These are phyloP conservation scores for Pyrenochaeta sp. DNA, from an alignment of 2,329 filamentous ascomycete species.

Conservation along the genomic window DNA sequence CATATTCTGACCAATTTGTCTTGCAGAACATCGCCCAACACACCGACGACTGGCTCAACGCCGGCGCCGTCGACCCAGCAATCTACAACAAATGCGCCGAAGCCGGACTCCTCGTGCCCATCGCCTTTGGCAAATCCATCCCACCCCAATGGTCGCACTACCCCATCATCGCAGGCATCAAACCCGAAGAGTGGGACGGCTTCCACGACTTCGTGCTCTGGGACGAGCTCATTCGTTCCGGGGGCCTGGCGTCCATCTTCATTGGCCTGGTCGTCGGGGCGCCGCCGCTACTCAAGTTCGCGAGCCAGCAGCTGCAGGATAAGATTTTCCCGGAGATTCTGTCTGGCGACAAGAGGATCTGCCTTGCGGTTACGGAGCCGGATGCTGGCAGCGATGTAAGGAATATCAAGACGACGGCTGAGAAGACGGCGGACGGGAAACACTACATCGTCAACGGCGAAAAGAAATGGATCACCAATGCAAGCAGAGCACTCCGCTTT, in stretches of 20 bases:
- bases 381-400: slow-evolving; percentile 38
- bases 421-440: slow-evolving; percentile 32
- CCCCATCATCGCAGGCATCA: slow-evolving; percentile 61
- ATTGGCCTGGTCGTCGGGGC: slow-evolving; percentile 42
- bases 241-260: slow-evolving; percentile 33
- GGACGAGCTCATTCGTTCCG: slow-evolving; percentile 44
- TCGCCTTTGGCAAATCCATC: slow-evolving; percentile 39
- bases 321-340: slow-evolving; percentile 41
- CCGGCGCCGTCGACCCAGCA: slow-evolving; percentile 30
- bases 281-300: slow-evolving; percentile 34
- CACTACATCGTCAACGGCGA: slow-evolving; percentile 50
- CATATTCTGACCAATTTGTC: no score
- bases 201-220: slow-evolving; percentile 49
- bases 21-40: slow-evolving; percentile 34
- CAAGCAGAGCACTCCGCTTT: no score
- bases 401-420: slow-evolving; percentile 33
- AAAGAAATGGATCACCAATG: slow-evolving; percentile 50
- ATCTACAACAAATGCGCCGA: slow-evolving; percentile 37
- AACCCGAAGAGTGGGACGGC: slow-evolving; percentile 43
- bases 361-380: slow-evolving; percentile 40
- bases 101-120: slow-evolving; percentile 40
- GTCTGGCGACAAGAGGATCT: slow-evolving; percentile 37
- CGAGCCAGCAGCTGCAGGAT: slow-evolving; percentile 23
- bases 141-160: slow-evolving; percentile 34
- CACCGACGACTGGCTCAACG: slow-evolving; percentile 36